Conservation (phyloP, 768 basidiomycete genomes). For the Mycena vitilis region DNA sequence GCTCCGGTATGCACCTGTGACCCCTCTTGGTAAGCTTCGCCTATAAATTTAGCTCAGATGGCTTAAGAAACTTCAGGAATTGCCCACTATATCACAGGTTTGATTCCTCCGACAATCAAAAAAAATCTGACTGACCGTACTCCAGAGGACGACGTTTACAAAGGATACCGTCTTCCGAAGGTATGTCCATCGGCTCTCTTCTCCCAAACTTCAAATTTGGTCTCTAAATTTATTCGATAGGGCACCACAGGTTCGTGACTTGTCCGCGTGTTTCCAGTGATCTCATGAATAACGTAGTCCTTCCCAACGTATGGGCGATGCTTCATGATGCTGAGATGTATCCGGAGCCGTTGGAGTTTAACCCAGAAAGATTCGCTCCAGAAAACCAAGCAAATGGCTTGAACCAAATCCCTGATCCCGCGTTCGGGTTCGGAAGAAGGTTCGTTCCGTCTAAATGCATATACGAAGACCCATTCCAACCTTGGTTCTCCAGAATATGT, state of each 20-base stretch:
- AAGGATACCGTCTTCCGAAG: constrained; percentile 55
- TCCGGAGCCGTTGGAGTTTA: constrained; percentile 54
- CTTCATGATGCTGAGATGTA: constrained; percentile 53
- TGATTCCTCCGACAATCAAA: not conserved
- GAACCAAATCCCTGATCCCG: constrained; percentile 50
- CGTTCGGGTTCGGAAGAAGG: constrained; percentile 58
- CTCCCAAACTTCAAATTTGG: not conserved
- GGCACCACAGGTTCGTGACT: constrained; percentile 44
- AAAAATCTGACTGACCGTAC: not conserved
- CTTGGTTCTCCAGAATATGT: constrained; percentile 47
- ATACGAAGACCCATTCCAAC: not conserved
- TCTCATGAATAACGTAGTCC: constrained; percentile 23
- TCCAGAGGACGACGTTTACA: constrained; percentile 51
- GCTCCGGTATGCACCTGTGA: constrained; percentile 58
- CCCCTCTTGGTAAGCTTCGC: constrained; percentile 40
- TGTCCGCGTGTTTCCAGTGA: not conserved
- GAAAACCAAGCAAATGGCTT: constrained; percentile 44
- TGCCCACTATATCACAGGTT: constrained; percentile 41
- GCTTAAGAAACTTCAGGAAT: constrained; percentile 4
- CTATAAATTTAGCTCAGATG: too few relatives aligned
- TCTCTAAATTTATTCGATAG: not conserved
- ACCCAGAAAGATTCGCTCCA: constrained; percentile 49
- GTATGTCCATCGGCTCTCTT: not conserved
- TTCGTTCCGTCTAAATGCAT: constrained; percentile 30
- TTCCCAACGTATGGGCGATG: constrained; percentile 52